Evolutionary conservation across 73 alveolate species (phyloP).

Genomic region (Stentor roeselii): DNA sequence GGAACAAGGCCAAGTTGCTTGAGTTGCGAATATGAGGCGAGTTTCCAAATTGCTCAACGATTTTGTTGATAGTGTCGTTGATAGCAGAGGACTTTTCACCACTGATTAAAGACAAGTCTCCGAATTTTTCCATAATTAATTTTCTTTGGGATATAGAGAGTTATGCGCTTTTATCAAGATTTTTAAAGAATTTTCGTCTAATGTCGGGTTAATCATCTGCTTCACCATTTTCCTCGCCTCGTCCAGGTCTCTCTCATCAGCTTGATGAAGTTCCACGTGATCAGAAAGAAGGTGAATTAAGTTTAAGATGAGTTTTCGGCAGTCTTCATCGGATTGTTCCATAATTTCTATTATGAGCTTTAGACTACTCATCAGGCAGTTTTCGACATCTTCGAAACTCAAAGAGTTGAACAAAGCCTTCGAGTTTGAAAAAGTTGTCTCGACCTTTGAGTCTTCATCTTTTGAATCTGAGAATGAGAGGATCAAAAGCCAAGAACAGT

Average conservation of each 20-base stretch:
- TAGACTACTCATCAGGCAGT: background rate
- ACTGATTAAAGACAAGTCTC: background rate
- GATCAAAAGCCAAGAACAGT: background rate
- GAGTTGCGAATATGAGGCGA: background rate
- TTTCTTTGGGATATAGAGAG: background rate
- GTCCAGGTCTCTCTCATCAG: background rate
- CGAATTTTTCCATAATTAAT: background rate
- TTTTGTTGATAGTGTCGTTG: slow-evolving; percentile 18
- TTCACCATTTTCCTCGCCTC: background rate
- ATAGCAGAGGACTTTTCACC: background rate
- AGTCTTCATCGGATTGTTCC: background rate
- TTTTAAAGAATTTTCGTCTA: background rate
- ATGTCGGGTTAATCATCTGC: background rate
- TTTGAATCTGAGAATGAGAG: background rate
- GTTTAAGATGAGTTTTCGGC: too few species aligned
- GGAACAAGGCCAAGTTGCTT: slow-evolving; percentile 2
- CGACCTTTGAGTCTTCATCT: background rate
- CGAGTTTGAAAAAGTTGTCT: too few species aligned
- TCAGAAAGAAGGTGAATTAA: too few species aligned
- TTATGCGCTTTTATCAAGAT: background rate
- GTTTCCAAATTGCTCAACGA: background rate
- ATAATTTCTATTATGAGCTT: background rate
- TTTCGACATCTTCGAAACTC: background rate
- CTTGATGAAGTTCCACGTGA: background rate
- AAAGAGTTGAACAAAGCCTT: background rate